Percentiles rank a stretch among this genome's conserved stretches.
phyloP scores from a whole-genome alignment of 2,329 filamentous ascomycete genomes.

The Lasiodiplodia hormozganensis region DNA sequence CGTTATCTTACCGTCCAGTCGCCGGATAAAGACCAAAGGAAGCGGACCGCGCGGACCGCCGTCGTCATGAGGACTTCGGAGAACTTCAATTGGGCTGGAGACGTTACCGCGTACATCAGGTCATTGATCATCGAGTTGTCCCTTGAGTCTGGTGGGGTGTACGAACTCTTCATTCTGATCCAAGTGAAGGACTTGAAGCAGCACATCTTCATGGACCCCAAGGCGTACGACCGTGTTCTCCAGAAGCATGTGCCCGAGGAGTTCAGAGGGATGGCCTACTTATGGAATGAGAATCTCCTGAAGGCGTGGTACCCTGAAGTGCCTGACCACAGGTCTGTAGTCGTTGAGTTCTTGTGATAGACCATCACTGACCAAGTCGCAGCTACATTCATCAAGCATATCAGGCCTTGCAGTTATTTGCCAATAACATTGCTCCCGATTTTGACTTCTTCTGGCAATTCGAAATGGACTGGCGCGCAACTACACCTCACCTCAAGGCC shows the following conservation, averaged over 20 bases:
- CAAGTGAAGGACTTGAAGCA: conserved; percentile 60
- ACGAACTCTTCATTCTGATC: conserved; percentile 56
- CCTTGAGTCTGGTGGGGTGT: conserved; percentile 55
- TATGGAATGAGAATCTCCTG: conserved; percentile 72
- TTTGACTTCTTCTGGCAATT: conserved; percentile 85
- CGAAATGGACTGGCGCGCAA: conserved; percentile 83
- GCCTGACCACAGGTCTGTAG: conserved; percentile 40
- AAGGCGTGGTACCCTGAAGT: conserved; percentile 57
- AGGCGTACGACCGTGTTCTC: conserved; percentile 66
- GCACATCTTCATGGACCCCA: conserved; percentile 65
- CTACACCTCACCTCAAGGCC: conserved; percentile 81
- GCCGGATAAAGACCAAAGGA: not conserved
- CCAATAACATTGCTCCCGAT: conserved; percentile 72
- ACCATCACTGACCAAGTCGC: conserved; percentile 38
- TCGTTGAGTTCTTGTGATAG: not conserved
- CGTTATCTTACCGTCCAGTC: not conserved
- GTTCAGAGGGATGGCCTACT: conserved; percentile 73
- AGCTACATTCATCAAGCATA: conserved; percentile 64
- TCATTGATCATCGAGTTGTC: conserved; percentile 56
- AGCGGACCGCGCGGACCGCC: conserved; percentile 41
- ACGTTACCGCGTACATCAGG: conserved; percentile 54
- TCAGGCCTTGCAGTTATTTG: conserved; percentile 77
- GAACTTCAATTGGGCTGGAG: conserved; percentile 54
- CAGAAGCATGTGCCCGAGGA: conserved; percentile 70
- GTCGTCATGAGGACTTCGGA: conserved; percentile 55